A percentile compares a stretch with the other conserved stretches of the same genome.
Evolutionary conservation across 768 basidiomycete species (phyloP).

Genomic region (Serendipita sp.): DNA sequence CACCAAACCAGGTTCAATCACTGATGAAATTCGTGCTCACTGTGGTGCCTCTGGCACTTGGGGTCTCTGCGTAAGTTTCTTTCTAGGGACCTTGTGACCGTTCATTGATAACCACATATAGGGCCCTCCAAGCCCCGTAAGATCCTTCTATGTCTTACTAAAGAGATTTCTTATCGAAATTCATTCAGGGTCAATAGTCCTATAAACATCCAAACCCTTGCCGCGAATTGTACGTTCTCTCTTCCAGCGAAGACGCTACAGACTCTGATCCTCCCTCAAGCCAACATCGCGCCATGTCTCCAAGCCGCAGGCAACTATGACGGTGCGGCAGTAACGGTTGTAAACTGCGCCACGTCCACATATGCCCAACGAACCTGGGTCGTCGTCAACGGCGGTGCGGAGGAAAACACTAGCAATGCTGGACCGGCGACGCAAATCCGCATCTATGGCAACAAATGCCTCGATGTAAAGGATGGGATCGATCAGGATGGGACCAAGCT

Average conservation of each 20-base stretch:
- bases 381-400: background rate
- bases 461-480: background rate
- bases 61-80: background rate
- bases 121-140: no score
- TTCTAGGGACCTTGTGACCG: background rate
- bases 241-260: background rate
- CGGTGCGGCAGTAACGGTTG: background rate
- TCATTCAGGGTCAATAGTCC: background rate
- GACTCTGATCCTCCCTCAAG: background rate
- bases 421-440: background rate
- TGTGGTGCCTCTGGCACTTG: background rate
- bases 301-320: conserved; percentile 3
- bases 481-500: background rate
- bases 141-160: no score
- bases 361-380: background rate
- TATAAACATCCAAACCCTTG: background rate
- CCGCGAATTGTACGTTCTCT: background rate
- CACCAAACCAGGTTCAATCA: no score
- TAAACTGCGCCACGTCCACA: background rate
- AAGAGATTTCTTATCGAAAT: no score
- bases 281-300: background rate
- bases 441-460: background rate
- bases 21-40: background rate
- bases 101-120: background rate
- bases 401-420: background rate